These are phyloP conservation scores for Roridomyces roridus DNA, from an alignment of 768 basidiomycete genomes.

Conservation along the genomic window DNA sequence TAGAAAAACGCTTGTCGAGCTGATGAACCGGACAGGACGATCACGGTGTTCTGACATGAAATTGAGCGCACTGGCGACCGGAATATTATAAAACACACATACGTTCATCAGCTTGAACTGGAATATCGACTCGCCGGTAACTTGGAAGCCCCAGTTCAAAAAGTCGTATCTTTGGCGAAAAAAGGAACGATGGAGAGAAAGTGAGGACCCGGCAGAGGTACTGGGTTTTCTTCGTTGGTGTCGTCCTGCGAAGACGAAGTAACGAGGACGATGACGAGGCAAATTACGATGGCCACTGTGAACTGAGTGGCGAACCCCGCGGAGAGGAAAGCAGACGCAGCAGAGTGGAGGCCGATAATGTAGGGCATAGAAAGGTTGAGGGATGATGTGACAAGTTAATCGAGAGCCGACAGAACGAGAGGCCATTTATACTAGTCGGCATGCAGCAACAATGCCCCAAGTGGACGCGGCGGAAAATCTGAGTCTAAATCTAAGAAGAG, in stretches of 20 bases:
- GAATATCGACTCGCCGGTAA: slow-evolving; percentile 68
- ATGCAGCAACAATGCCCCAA: slow-evolving; percentile 16
- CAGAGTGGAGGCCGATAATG: slow-evolving; percentile 55
- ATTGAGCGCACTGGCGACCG: slow-evolving; percentile 25
- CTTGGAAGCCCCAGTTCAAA: slow-evolving; percentile 72
- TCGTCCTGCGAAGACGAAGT: slow-evolving; percentile 55
- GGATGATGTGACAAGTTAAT: slow-evolving; percentile 17
- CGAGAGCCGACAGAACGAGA: slow-evolving; percentile 31
- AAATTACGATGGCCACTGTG: slow-evolving; percentile 51
- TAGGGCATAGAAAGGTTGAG: slow-evolving; percentile 50
- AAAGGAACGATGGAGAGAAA: slow-evolving; percentile 69
- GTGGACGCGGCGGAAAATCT: slow-evolving; percentile 20
- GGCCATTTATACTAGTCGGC: slow-evolving; percentile 23
- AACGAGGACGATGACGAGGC: slow-evolving; percentile 51
- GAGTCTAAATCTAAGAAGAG: slow-evolving; percentile 19
- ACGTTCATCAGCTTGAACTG: slow-evolving; percentile 75
- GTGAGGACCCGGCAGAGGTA: slow-evolving; percentile 61
- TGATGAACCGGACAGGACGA: slow-evolving; percentile 77
- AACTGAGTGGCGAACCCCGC: slow-evolving; percentile 56
- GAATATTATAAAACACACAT: slow-evolving; percentile 17
- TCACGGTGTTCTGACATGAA: slow-evolving; percentile 65
- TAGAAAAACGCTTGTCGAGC: slow-evolving; percentile 74
- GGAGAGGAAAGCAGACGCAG: slow-evolving; percentile 55
- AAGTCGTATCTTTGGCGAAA: slow-evolving; percentile 77
- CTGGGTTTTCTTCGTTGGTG: slow-evolving; percentile 53